These are phyloP conservation scores for Tephrocybe sp. DNA, from an alignment of 768 basidiomycete species.

Conservation along the genomic window DNA sequence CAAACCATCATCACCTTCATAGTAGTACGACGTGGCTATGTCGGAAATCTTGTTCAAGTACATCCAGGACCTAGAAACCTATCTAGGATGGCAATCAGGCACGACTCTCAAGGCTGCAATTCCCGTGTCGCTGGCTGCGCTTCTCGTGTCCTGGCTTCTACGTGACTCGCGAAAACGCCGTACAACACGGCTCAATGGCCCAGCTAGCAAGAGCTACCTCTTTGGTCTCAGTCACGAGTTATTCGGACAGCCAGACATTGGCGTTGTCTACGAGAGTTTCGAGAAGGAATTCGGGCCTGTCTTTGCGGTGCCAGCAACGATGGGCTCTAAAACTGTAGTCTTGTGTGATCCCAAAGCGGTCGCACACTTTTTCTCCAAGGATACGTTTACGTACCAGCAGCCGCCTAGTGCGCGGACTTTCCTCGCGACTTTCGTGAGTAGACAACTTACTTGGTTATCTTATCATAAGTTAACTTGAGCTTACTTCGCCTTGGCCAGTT, in stretches of 20 bases:
- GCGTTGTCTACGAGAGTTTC: slow-evolving; percentile 22
- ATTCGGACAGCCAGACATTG: slow-evolving; percentile 11
- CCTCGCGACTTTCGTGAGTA: not conserved
- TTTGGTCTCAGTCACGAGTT: slow-evolving; percentile 11
- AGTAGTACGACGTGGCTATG: too few relatives aligned
- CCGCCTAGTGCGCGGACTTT: slow-evolving; percentile 21
- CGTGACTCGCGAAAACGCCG: not conserved
- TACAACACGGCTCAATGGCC: slow-evolving; percentile 11
- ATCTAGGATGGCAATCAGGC: not conserved
- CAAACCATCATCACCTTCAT: too few relatives aligned
- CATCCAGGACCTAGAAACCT: not conserved
- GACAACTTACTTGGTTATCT: too few relatives aligned
- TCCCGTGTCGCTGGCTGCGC: slow-evolving; percentile 1
- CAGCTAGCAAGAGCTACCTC: slow-evolving; percentile 6
- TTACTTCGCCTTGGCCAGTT: slow-evolving; percentile 10
- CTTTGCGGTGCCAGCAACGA: slow-evolving; percentile 17
- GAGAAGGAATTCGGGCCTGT: slow-evolving; percentile 24
- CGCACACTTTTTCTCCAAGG: slow-evolving; percentile 23
- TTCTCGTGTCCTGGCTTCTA: not conserved
- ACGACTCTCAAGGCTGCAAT: not conserved
- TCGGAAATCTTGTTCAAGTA: not conserved
- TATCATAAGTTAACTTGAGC: not conserved
- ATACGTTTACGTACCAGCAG: slow-evolving; percentile 25
- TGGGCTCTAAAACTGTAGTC: slow-evolving; percentile 22
- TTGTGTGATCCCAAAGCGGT: slow-evolving; percentile 26